Evolutionary conservation across 1,284 basidiomycete species (phyloP).

Genomic region (Puccinia triticina): DNA sequence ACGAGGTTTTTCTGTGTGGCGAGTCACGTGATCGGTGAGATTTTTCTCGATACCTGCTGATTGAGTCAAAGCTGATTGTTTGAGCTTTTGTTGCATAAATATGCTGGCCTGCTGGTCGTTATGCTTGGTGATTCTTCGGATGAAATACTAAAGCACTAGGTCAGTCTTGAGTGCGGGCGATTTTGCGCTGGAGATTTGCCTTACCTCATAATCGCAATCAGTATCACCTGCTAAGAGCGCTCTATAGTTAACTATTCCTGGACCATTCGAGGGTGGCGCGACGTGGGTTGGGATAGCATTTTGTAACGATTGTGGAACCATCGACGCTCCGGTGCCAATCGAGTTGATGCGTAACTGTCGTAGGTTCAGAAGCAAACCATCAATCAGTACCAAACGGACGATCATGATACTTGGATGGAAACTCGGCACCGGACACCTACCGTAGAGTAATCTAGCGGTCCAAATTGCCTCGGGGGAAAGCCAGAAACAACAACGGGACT

Average conservation of each 20-base stretch:
- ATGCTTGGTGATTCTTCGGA: conserved; percentile 51
- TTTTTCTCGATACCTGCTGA: conserved; percentile 25
- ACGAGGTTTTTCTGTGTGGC: conserved; percentile 20
- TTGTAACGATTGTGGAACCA: conserved; percentile 25
- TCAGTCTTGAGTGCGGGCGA: neutral
- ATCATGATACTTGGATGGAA: neutral
- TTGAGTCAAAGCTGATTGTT: conserved; percentile 48
- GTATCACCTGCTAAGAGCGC: conserved; percentile 49
- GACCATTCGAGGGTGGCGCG: conserved; percentile 10
- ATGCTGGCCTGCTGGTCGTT: conserved; percentile 52
- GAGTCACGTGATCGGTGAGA: neutral
- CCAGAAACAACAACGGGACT: conserved; percentile 9
- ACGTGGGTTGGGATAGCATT: conserved; percentile 9
- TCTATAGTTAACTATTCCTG: conserved; percentile 50
- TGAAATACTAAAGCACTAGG: conserved; percentile 42
- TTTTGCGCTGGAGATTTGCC: neutral
- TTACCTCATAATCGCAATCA: conserved; percentile 51
- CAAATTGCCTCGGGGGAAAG: conserved; percentile 37
- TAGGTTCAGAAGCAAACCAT: neutral
- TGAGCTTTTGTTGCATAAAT: conserved; percentile 52
- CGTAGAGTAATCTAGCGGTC: conserved; percentile 47
- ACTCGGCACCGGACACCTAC: conserved; percentile 7
- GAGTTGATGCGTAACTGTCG: conserved; percentile 41
- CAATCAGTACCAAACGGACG: neutral
- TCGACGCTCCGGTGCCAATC: neutral